These are phyloP conservation scores for Xylariaceae sp. DNA, from an alignment of 2,329 filamentous ascomycete genomes.

Conservation along the genomic window DNA sequence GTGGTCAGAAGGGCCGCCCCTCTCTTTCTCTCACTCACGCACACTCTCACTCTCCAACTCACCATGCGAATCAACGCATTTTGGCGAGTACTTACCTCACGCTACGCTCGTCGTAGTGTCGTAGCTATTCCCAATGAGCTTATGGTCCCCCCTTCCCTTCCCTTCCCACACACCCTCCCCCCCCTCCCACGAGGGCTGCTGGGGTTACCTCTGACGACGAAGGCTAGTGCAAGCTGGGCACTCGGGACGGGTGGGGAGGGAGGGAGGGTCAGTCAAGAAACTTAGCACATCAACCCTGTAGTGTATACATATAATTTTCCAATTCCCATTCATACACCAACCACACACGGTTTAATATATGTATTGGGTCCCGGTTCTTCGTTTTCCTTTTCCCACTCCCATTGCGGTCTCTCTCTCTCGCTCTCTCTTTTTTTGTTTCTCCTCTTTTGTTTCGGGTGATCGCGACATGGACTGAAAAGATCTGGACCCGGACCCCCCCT, in stretches of 20 bases:
- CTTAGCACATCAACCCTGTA: neutral
- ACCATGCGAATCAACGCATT: too few species aligned
- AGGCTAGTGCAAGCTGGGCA: neutral
- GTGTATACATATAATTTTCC: neutral
- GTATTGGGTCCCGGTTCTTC: too few species aligned
- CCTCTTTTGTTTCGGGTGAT: neutral
- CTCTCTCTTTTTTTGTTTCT: neutral
- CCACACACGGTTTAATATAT: too few species aligned
- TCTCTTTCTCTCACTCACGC: neutral
- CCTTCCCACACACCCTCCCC: neutral
- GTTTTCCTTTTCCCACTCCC: too few species aligned
- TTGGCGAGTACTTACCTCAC: neutral
- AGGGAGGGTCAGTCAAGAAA: too few species aligned
- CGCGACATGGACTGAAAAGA: neutral
- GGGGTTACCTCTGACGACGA: neutral
- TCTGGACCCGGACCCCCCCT: neutral
- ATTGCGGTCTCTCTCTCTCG: too few species aligned
- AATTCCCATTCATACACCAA: too few species aligned
- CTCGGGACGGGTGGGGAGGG: neutral
- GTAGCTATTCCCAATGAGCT: neutral
- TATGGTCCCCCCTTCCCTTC: neutral
- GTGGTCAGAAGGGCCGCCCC: neutral
- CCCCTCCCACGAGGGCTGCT: neutral
- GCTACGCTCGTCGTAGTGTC: neutral
- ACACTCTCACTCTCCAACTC: neutral